Evolutionary conservation across 257 asterid species (phyloP).

Genomic region (Salvia hispanica): DNA sequence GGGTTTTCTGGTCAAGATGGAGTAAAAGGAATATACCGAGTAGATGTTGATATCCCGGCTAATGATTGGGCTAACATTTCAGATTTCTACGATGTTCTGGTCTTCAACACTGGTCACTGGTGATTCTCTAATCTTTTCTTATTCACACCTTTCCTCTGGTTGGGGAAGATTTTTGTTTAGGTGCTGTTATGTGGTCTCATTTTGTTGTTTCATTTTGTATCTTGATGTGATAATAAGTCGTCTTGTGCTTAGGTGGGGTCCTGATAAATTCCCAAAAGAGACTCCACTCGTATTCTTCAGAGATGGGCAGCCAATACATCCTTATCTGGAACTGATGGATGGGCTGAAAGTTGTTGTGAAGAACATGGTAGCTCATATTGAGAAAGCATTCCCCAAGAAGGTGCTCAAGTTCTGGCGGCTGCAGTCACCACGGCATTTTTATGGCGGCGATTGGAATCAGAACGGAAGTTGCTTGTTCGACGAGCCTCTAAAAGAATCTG

Average conservation of each 20-base stretch:
- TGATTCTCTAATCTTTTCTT: conserved; percentile 40
- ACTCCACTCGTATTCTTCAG: conserved; percentile 80
- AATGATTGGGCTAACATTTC: conserved; percentile 77
- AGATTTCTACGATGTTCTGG: conserved; percentile 72
- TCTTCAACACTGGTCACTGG: conserved; percentile 98
- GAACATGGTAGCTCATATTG: conserved; percentile 69
- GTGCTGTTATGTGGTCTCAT: background rate
- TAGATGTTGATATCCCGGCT: conserved; percentile 89
- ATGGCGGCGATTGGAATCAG: conserved; percentile 96
- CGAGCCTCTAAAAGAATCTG: conserved; percentile 68
- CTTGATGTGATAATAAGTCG: conserved; percentile 15
- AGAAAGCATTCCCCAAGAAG: conserved; percentile 58
- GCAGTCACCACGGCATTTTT: conserved; percentile 95
- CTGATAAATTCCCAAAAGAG: conserved; percentile 87
- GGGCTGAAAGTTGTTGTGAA: conserved; percentile 72
- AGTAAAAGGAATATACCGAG: conserved; percentile 67
- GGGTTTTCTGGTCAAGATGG: conserved; percentile 49
- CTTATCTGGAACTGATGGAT: conserved; percentile 62
- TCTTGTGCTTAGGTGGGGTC: conserved; percentile 74
- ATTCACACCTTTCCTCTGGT: background rate
- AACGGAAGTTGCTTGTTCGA: conserved; percentile 85
- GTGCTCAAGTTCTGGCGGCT: conserved; percentile 81
- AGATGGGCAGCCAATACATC: conserved; percentile 68
- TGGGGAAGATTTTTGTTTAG: background rate
- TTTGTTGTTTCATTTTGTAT: conserved; percentile 10